A percentile compares a stretch with the other conserved stretches of the same genome.
Evolutionary conservation across 306 rosid genomes (phyloP).

Genomic region (Castanopsis chinensis): DNA sequence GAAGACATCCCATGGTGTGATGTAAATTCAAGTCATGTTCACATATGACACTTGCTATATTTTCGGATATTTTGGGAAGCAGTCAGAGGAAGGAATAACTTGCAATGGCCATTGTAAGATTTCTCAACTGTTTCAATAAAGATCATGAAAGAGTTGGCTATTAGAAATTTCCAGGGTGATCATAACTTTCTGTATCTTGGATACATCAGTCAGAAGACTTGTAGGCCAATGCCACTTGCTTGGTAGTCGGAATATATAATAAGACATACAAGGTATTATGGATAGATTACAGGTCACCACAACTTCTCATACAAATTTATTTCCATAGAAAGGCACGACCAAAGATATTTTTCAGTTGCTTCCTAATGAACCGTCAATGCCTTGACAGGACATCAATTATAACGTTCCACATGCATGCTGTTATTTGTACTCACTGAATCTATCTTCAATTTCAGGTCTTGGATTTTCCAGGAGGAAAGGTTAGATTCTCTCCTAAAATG

Average conservation of each 20-base stretch:
- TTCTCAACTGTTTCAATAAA: neutral
- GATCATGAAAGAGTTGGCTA: neutral
- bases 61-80: neutral
- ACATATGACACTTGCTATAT: neutral
- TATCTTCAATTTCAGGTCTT: conserved; percentile 34
- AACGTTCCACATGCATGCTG: no score
- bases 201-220: no score
- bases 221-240: no score
- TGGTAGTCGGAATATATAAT: no score
- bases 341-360: neutral
- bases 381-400: neutral
- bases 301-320: neutral
- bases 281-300: no score
- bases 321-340: neutral
- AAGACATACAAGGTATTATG: no score
- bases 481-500: conserved; percentile 53
- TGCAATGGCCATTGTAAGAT: neutral
- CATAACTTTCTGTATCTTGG: no score
- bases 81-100: neutral
- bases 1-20: neutral
- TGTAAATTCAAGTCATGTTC: neutral
- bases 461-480: conserved; percentile 82
- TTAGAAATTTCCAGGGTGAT: neutral
- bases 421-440: conserved; percentile 4
- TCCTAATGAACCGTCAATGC: neutral